A percentile compares a stretch with the other conserved stretches of the same genome.
These are phyloP conservation scores for Drosera spatulata DNA, from an alignment of 179 eudicot species.

Conservation along the genomic window DNA sequence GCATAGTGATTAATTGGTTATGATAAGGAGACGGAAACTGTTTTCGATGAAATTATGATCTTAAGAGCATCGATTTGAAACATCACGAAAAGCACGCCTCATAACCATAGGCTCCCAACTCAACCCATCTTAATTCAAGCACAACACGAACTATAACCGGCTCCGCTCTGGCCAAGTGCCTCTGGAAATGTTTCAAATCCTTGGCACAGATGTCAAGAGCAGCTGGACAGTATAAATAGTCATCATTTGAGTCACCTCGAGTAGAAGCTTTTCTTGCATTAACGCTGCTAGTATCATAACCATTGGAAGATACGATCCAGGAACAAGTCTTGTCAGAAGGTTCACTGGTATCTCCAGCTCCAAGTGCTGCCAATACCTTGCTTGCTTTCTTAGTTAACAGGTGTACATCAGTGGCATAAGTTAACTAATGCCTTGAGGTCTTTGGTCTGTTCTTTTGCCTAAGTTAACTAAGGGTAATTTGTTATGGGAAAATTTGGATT, in stretches of 20 bases:
- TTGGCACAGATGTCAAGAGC: slow-evolving; percentile 28
- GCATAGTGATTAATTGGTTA: too few species aligned
- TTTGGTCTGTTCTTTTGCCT: too few species aligned
- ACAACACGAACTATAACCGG: slow-evolving; percentile 66
- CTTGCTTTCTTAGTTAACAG: slow-evolving; percentile 38
- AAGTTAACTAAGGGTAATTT: too few species aligned
- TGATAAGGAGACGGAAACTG: too few species aligned
- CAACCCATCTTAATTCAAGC: slow-evolving; percentile 54
- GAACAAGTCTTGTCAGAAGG: slow-evolving; percentile 25
- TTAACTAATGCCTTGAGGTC: too few species aligned
- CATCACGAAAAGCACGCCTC: slow-evolving; percentile 43
- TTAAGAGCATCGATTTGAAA: slow-evolving; percentile 7
- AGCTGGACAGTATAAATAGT: slow-evolving; percentile 44
- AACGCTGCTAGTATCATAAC: slow-evolving; percentile 7
- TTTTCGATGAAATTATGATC: too few species aligned
- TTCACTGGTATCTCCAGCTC: slow-evolving; percentile 14
- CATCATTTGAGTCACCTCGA: slow-evolving; percentile 44
- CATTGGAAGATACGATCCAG: slow-evolving; percentile 14
- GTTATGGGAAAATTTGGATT: too few species aligned
- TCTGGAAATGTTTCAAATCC: slow-evolving; percentile 48
- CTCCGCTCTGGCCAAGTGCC: slow-evolving; percentile 75
- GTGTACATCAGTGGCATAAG: slow-evolving; percentile 21
- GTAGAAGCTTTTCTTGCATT: slow-evolving; percentile 46
- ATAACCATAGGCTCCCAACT: slow-evolving; percentile 68
- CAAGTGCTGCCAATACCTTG: slow-evolving; percentile 15